phyloP scores from a whole-genome alignment of 2,329 filamentous ascomycete species.

The Arachnomyces sp. region DNA sequence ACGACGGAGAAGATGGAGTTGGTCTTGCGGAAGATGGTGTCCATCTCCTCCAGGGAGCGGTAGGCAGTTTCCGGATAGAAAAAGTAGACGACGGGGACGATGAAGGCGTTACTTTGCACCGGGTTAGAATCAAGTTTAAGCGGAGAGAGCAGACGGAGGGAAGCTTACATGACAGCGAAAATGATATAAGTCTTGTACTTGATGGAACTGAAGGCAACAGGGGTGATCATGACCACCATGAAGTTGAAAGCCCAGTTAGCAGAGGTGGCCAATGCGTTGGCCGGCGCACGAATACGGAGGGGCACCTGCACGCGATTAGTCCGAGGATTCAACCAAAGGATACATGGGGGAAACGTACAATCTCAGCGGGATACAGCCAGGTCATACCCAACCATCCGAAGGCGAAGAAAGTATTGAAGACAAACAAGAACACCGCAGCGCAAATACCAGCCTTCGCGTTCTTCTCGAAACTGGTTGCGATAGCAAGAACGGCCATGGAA shows the following conservation, averaged over 20 bases:
- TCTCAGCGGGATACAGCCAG: constrained; percentile 57
- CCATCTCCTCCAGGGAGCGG: constrained; percentile 60
- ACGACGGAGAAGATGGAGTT: constrained; percentile 44
- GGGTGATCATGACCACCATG: constrained; percentile 60
- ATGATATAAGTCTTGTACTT: constrained; percentile 50
- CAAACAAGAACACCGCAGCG: constrained; percentile 50
- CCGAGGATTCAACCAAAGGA: neutral
- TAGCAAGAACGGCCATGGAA: constrained; percentile 56
- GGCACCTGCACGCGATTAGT: constrained; percentile 17
- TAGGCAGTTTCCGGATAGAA: constrained; percentile 56
- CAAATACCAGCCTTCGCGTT: constrained; percentile 33
- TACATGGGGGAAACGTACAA: constrained; percentile 35
- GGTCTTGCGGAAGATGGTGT: constrained; percentile 57
- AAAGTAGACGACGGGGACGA: constrained; percentile 52
- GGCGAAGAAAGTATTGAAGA: constrained; percentile 57
- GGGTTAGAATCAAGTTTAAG: constrained; percentile 8
- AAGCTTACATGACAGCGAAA: constrained; percentile 46
- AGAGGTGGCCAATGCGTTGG: constrained; percentile 57
- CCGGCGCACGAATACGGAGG: constrained; percentile 43
- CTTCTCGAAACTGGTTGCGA: constrained; percentile 30
- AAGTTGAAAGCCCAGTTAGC: constrained; percentile 58
- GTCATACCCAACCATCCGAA: constrained; percentile 55
- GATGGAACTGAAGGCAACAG: constrained; percentile 52
- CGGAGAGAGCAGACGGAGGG: constrained; percentile 1
- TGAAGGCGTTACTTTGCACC: constrained; percentile 45